phyloP scores from a whole-genome alignment of 805 yeast genomes.

The Yarrowia divulgata region DNA sequence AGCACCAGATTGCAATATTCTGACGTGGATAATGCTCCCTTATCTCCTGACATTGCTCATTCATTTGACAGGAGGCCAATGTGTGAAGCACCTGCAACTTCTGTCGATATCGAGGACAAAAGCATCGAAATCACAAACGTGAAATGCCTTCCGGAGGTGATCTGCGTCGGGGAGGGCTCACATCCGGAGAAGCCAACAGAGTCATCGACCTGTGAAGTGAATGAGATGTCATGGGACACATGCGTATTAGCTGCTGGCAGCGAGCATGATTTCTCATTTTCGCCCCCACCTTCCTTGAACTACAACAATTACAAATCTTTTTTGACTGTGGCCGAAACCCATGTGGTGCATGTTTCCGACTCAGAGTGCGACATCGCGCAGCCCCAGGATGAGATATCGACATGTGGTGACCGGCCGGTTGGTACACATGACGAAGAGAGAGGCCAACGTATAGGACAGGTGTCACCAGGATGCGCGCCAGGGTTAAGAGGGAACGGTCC shows the following conservation, averaged over 20 bases:
- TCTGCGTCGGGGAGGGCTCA: not conserved
- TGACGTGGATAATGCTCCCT: too few species aligned
- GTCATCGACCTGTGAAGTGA: not conserved
- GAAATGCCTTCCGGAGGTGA: not conserved
- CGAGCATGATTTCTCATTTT: not conserved
- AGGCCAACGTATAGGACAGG: not conserved
- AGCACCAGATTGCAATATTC: too few species aligned
- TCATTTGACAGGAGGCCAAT: not conserved
- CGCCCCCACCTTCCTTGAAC: conserved; percentile 14
- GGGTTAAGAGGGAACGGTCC: too few species aligned
- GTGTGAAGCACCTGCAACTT: not conserved
- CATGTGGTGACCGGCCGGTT: too few species aligned
- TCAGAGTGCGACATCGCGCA: not conserved
- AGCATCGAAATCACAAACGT: conserved; percentile 21
- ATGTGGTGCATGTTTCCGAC: conserved; percentile 11
- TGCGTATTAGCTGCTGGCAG: not conserved
- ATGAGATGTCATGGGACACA: not conserved
- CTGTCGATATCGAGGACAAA: not conserved
- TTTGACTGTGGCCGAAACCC: not conserved
- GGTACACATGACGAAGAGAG: too few species aligned
- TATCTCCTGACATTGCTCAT: not conserved
- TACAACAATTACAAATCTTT: conserved; percentile 29
- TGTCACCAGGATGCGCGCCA: not conserved
- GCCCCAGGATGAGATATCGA: not conserved
- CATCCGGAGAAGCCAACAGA: not conserved